phyloP scores from a whole-genome alignment of 331 rosid species.

The Prunus yedoensis region DNA sequence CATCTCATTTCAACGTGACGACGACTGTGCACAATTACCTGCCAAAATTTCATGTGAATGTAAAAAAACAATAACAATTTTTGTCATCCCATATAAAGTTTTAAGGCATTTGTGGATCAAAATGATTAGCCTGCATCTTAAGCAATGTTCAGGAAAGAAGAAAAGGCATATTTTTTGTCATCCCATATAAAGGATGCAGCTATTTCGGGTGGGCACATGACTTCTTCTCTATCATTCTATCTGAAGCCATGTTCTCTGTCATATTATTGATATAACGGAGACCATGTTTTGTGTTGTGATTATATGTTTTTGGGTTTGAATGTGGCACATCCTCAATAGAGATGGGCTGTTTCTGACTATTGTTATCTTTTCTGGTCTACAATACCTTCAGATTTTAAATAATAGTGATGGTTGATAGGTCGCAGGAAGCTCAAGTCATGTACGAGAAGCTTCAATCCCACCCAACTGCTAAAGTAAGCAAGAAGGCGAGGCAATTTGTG shows the following conservation, averaged over 20 bases:
- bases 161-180: not conserved
- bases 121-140: not conserved
- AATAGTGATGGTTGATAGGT: constrained; percentile 45
- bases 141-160: not conserved
- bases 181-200: not conserved
- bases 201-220: not conserved
- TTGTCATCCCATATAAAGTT: not conserved
- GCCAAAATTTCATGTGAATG: too few relatives aligned
- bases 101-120: not conserved
- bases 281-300: not conserved
- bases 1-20: too few relatives aligned
- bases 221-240: not conserved
- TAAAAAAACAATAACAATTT: not conserved
- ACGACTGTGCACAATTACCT: too few relatives aligned
- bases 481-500: constrained; percentile 78
- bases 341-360: constrained; percentile 7
- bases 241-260: not conserved
- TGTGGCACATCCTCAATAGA: not conserved
- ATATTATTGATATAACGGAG: not conserved
- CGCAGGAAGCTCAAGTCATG: constrained; percentile 69
- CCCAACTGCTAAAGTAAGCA: constrained; percentile 67
- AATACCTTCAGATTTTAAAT: not conserved
- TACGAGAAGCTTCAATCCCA: constrained; percentile 87
- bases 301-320: not conserved
- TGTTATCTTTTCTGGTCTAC: not conserved